A percentile compares a stretch with the other conserved stretches of the same genome.
phyloP scores from a whole-genome alignment of 2,329 filamentous ascomycete genomes.

The Knufia petricola region DNA sequence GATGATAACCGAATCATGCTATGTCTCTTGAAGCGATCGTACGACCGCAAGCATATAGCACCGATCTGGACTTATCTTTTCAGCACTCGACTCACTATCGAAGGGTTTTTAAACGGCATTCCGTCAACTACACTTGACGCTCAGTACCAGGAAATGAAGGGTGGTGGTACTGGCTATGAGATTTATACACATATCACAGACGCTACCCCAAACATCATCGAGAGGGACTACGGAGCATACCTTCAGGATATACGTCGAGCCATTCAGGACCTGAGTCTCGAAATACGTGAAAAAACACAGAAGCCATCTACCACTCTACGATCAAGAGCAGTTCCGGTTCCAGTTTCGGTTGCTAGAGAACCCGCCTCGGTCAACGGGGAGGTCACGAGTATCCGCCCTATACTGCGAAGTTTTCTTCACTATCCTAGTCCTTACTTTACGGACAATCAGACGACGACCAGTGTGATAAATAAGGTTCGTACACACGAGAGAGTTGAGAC shows the following conservation, averaged over 20 bases:
- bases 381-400: background rate
- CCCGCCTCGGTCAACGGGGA: background rate
- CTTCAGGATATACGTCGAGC: background rate
- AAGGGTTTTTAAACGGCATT: background rate
- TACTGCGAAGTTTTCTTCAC: background rate
- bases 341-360: background rate
- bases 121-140: background rate
- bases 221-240: background rate
- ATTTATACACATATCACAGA: background rate
- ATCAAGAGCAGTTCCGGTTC: background rate
- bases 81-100: background rate
- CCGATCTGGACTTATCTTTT: background rate
- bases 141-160: conserved; percentile 2
- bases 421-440: too few species aligned
- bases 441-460: background rate
- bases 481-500: background rate
- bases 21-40: background rate
- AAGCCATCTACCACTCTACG: background rate
- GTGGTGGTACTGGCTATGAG: background rate
- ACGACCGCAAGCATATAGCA: background rate
- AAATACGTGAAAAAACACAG: conserved; percentile 10
- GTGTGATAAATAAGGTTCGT: background rate
- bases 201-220: background rate
- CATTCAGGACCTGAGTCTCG: background rate
- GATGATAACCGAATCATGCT: background rate